phyloP scores from a whole-genome alignment of 208 protist species.

The Acanthamoeba quina region DNA sequence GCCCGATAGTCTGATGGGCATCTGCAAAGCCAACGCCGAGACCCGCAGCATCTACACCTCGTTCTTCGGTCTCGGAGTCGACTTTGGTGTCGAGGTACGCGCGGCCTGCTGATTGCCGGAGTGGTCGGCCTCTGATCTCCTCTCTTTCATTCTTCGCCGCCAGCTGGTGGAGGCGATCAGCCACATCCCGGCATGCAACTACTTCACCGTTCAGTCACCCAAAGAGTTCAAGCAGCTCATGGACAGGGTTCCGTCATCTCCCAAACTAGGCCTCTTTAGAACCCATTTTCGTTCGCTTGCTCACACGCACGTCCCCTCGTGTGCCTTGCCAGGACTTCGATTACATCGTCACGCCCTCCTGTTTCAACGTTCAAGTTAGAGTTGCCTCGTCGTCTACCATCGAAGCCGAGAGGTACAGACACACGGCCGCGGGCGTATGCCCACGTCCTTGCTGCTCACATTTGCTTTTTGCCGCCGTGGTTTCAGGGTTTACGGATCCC shows the following conservation, averaged over 20 bases:
- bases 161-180: slow-evolving; percentile 5
- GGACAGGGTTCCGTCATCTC: not conserved
- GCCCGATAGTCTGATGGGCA: not conserved
- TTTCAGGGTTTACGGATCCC: not conserved
- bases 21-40: not conserved
- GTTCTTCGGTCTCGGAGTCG: not conserved
- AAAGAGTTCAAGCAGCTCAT: slow-evolving; percentile 17
- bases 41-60: not conserved
- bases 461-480: not conserved
- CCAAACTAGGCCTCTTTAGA: not conserved
- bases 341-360: not conserved
- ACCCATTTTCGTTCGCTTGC: no score
- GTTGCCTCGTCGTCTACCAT: not conserved
- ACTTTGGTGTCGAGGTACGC: not conserved
- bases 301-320: not conserved
- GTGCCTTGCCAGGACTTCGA: not conserved
- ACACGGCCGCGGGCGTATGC: no score
- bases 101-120: not conserved
- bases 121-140: no score
- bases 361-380: not conserved
- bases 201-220: slow-evolving; percentile 2
- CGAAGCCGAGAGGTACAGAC: not conserved
- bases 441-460: not conserved
- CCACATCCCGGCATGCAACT: not conserved
- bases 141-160: no score